phyloP scores from a whole-genome alignment of 495 filamentous ascomycete genomes.

The Acidiella bohemica region DNA sequence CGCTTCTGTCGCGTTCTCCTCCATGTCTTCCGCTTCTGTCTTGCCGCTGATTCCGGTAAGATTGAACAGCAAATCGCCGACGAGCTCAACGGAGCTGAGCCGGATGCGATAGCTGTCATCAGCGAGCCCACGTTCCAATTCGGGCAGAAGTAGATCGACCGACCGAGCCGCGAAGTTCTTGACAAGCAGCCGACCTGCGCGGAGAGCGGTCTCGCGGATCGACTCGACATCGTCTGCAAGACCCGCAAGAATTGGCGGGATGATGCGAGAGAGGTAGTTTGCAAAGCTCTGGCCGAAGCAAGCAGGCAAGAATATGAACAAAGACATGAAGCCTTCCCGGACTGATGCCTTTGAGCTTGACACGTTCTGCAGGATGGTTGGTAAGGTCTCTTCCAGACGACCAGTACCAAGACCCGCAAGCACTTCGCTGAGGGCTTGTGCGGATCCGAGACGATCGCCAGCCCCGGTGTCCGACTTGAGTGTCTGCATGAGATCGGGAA shows the following conservation, averaged over 20 bases:
- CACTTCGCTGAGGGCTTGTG: conserved; percentile 92
- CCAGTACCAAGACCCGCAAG: conserved; percentile 86
- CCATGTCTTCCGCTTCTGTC: conserved; percentile 63
- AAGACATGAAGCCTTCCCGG: conserved; percentile 96
- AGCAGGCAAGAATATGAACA: conserved; percentile 97
- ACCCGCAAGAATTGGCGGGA: conserved; percentile 87
- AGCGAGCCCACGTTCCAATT: conserved; percentile 86
- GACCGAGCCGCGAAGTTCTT: conserved; percentile 95
- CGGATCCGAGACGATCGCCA: conserved; percentile 87
- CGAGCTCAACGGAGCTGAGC: conserved; percentile 92
- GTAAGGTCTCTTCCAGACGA: conserved; percentile 86
- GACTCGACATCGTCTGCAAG: conserved; percentile 91
- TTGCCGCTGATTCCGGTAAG: conserved; percentile 87
- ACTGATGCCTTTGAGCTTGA: conserved; percentile 79
- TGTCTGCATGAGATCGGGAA: conserved; percentile 91
- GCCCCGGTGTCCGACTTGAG: conserved; percentile 95
- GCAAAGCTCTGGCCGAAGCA: conserved; percentile 99
- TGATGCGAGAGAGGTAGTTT: conserved; percentile 86
- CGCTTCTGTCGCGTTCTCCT: conserved; percentile 69
- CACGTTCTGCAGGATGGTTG: conserved; percentile 93
- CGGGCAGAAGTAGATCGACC: conserved; percentile 84
- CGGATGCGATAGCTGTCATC: conserved; percentile 94
- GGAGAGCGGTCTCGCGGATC: conserved; percentile 84
- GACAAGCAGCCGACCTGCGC: conserved; percentile 83
- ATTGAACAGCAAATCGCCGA: conserved; percentile 94